These are phyloP conservation scores for Debaryomyces nepalensis DNA, from an alignment of 1,139 yeast genomes.

Conservation along the genomic window DNA sequence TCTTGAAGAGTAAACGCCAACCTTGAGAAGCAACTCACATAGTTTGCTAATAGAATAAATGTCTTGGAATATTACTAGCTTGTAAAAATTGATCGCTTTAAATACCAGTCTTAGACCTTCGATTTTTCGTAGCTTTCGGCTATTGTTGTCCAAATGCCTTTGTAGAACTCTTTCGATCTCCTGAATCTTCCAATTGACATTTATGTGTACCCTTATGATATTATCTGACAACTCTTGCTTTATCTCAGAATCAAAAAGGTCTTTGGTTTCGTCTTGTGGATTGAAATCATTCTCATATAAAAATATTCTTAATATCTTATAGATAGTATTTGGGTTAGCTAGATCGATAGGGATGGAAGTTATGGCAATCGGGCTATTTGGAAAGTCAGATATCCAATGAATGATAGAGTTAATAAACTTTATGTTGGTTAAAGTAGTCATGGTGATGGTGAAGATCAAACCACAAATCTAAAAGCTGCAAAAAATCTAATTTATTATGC, in stretches of 20 bases:
- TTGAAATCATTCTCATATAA: slow-evolving; percentile 23
- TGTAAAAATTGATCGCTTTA: slow-evolving; percentile 18
- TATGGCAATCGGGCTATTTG: slow-evolving; percentile 23
- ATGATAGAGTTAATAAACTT: slow-evolving; percentile 24
- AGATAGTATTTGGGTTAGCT: slow-evolving; percentile 21
- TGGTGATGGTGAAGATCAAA: neutral
- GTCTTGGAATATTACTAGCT: slow-evolving; percentile 24
- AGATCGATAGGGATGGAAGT: slow-evolving; percentile 18
- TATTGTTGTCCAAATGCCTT: slow-evolving; percentile 19
- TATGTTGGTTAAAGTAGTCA: slow-evolving; percentile 12
- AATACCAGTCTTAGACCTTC: slow-evolving; percentile 12
- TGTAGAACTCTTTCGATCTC: slow-evolving; percentile 18
- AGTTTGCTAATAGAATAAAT: slow-evolving; percentile 21
- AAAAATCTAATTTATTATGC: slow-evolving; percentile 11
- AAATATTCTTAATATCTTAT: slow-evolving; percentile 19
- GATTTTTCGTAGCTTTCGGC: slow-evolving; percentile 15
- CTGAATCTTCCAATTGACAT: slow-evolving; percentile 19
- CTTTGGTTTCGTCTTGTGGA: slow-evolving; percentile 11
- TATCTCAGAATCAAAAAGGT: slow-evolving; percentile 8
- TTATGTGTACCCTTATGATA: slow-evolving; percentile 15
- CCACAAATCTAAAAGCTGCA: slow-evolving; percentile 13
- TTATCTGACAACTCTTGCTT: slow-evolving; percentile 8
- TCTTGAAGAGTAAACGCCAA: slow-evolving; percentile 29
- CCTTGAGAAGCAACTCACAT: slow-evolving; percentile 24
- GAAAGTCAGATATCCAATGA: slow-evolving; percentile 33